Evolutionary conservation across 768 basidiomycete species (phyloP).

Genomic region (Melanogaster broomeanus): DNA sequence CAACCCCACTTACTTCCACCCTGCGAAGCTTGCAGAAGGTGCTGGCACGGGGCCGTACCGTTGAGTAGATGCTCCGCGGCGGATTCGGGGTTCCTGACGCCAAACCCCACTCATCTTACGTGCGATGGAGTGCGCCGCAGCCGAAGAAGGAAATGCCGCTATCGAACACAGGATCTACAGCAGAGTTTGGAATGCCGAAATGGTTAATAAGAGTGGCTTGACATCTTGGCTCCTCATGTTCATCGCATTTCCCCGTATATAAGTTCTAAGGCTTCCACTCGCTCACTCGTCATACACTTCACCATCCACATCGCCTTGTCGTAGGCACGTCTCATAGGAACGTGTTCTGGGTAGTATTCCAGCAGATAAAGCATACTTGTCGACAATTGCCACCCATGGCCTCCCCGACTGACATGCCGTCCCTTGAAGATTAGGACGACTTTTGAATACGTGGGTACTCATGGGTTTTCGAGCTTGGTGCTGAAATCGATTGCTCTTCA

Average conservation of each 20-base stretch:
- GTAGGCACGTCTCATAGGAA: neutral
- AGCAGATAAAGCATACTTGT: neutral
- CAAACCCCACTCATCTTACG: no score
- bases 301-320: neutral
- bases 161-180: no score
- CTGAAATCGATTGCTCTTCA: neutral
- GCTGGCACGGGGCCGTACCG: no score
- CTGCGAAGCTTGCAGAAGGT: no score
- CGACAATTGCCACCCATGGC: conserved; percentile 2
- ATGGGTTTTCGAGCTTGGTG: neutral
- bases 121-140: no score
- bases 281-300: neutral
- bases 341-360: neutral
- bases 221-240: neutral
- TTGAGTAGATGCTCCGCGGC: no score
- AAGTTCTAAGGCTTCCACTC: neutral
- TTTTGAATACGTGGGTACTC: neutral
- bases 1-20: no score
- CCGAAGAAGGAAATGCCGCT: no score
- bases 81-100: no score
- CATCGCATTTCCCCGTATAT: conserved; percentile 1
- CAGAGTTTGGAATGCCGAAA: neutral
- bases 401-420: neutral
- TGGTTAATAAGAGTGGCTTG: no score
- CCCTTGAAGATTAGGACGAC: neutral